Base-by-base conservation (phyloP, 1,284 basidiomycete species). In the Puccinia hordei region DNA sequence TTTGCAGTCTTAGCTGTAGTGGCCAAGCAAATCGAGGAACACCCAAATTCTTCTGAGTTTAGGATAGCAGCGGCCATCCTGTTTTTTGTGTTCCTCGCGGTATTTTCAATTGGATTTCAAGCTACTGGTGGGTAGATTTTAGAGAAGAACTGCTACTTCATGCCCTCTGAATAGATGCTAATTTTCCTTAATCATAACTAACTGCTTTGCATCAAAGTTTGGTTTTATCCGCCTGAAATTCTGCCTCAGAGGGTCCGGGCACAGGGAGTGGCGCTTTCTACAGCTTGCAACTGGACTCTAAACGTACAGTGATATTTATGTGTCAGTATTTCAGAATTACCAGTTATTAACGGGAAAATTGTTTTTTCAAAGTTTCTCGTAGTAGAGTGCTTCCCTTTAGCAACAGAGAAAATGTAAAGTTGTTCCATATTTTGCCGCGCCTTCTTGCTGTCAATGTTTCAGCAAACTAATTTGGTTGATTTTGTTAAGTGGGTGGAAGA, bases 171-270 rank as follows among this genome's bases (percentile, higher is more conserved):
- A 49, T 44, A 3, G 17, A 15, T 13, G 6, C 17, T 49, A 49
- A 49, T 49, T 17, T 17, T 8, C 22, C 17, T 63, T 15, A 15
- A 41, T 22, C 17, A 30, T 41, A 5, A 63, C 61, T 10, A 22
- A n/a, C 17, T 22, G 12, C n/a, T 13, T n/a, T 9, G 17, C 41
- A 38, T 3, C 13, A 13, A 30, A 79, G 84, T 85, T 38, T 86
- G 85, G 84, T 83, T 84, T 0, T 86, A 85, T 74, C 83, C 85
- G 1, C 83, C 84, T 24, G 84, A 85, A 76, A 85, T 86, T 66
- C 80, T 84, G 30, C 84, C 84, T 0, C 81, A 85, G 9, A 74
- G 82, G 22, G 82, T 85, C 63, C 81, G 85, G 27, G 83, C 83
- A 33, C 84, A 85, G 74, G 85, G 85, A 10, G 82, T 83, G 0